Conservation (phyloP, 768 basidiomycete species). For the Erythrobasidium yunnanense region DNA sequence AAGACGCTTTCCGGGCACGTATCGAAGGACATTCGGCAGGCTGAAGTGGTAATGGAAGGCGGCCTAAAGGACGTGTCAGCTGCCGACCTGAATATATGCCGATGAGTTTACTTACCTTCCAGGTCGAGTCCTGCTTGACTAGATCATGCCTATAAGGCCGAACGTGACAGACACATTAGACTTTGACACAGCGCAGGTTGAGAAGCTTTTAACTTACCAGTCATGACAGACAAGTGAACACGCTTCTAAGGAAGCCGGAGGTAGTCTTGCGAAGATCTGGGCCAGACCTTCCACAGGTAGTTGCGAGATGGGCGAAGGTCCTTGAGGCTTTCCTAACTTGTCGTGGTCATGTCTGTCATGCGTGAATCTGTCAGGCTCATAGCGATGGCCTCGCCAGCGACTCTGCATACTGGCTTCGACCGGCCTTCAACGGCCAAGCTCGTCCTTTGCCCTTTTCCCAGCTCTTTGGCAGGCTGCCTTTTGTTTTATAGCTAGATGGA, state of each 20-base stretch:
- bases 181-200: not conserved
- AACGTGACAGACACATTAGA: not conserved
- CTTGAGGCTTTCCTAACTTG: not conserved
- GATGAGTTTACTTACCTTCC: not conserved
- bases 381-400: not conserved
- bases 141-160: conserved; percentile 14
- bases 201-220: not conserved
- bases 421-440: not conserved
- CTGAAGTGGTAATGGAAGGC: conserved; percentile 23
- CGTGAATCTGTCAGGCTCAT: not conserved
- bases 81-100: not conserved
- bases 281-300: conserved; percentile 23
- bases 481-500: not conserved
- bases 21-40: not conserved
- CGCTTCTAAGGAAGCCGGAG: conserved; percentile 4
- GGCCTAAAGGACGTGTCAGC: not conserved
- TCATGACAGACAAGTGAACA: conserved; percentile 21
- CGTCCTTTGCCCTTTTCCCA: conserved; percentile 15
- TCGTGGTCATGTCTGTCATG: not conserved
- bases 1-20: conserved; percentile 12
- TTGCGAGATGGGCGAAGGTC: not conserved
- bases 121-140: conserved; percentile 15
- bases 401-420: not conserved
- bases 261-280: conserved; percentile 24
- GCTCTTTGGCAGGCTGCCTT: not conserved